Evolutionary conservation across 2,329 filamentous ascomycete species (phyloP).

Genomic region (Botryotinia narcissicola): DNA sequence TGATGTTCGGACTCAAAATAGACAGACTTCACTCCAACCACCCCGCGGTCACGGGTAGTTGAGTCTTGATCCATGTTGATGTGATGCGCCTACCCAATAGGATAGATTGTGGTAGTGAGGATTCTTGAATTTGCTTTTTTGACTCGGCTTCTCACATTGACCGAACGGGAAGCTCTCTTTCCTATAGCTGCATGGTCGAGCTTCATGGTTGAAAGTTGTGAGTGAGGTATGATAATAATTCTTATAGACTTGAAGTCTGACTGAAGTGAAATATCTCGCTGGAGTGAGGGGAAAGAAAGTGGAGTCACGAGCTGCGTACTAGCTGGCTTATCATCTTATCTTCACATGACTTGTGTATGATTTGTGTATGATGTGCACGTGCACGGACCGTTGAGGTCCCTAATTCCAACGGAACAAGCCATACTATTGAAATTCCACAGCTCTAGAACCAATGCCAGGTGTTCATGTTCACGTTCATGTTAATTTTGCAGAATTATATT

Average conservation of each 20-base stretch:
- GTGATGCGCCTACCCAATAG: background rate
- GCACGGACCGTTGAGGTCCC: background rate
- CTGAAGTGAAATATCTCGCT: background rate
- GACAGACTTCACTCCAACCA: slow-evolving; percentile 3
- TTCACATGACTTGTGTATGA: background rate
- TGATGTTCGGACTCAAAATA: background rate
- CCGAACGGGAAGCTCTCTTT: background rate
- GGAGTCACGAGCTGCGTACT: background rate
- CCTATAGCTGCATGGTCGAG: fast-evolving
- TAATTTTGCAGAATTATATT: background rate
- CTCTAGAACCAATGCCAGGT: slow-evolving; percentile 16
- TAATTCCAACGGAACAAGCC: background rate
- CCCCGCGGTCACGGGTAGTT: background rate
- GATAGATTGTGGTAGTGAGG: background rate
- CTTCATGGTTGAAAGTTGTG: too few species aligned
- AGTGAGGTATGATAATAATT: background rate
- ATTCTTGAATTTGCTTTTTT: background rate
- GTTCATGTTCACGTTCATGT: slow-evolving; percentile 11
- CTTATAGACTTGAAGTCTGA: background rate
- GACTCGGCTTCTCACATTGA: background rate
- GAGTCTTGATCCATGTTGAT: background rate
- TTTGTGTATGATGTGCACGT: background rate
- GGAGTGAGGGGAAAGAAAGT: background rate
- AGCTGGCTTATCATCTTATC: background rate
- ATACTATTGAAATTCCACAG: background rate